Base-by-base conservation (phyloP, 75 land plant genomes). In the Chamaecyparis obtusa region DNA sequence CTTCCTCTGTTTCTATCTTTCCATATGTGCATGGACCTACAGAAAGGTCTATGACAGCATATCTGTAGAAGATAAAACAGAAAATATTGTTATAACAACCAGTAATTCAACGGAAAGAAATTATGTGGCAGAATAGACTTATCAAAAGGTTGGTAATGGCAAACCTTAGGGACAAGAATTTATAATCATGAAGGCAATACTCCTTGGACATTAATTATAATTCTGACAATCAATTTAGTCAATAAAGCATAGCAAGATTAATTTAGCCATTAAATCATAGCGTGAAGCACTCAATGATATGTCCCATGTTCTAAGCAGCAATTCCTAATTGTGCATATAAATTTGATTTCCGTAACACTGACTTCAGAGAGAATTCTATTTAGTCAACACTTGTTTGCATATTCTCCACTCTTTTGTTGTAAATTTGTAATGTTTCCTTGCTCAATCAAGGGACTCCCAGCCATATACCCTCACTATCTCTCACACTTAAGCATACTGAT, bases 51-150 rank as follows among this genome's bases (percentile, higher is more conserved):
- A 39, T 39, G 41, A 39, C 1, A 39, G 2, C 41, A 39, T 39
- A 39, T 39, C 41, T 39, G 41, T 72, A 89, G 35, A 87, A 55
- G 54, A 51, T 72, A 88, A 69, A 39, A 41, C 49, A 81, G 83
- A 4, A 81, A 9, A 44, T 81, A 0, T 81, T n/a, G 41, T 19
- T 81, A 81, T 81, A 15, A 43, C 32, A 37, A 24, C 44, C 44
- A 16, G 81, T 21, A 39, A 39, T 39, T 37, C 43, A n/a, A 60
- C 27, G 44, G 54, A 48, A 84, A 84, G 33, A 46, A 84, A 30
- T 48, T 15, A 84, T 32, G n/a, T 17, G 21, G n/a, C 49, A 78
- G 7, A 44, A 5, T 17, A 7, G 15, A 27, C 14, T 27, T 27
- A 46, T 48, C n/a, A 24, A 81, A 46, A 43, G 30, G 15, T 43